Evolutionary conservation across 1,284 basidiomycete species (phyloP), one percentile per base, ranked within the genome.

Genomic region (Malassezia equina): DNA sequence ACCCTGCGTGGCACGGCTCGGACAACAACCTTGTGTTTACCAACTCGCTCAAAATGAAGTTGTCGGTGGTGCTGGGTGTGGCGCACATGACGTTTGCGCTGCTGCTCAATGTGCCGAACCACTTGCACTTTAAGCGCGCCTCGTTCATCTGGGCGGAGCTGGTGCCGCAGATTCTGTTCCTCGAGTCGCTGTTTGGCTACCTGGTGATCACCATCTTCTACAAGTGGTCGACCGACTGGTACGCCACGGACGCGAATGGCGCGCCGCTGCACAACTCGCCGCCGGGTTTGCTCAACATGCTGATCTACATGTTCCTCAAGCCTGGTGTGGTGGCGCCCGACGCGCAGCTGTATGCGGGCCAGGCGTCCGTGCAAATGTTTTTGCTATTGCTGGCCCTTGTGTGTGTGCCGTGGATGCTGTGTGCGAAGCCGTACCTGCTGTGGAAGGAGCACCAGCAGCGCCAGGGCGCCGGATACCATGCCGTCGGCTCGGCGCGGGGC

Each of bases 11-110:
- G 94, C 90, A 95, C 75, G 90, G 85, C 31, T 81, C 91, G 8
- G 88, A 90, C 65, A 99, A 98, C 74, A 80, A 80, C 1, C 81
- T 99, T 56, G 84, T 96, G 52, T 98, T 98, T 76, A 88, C 86
- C 61, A 98, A 98, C 77, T 96, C 91, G 52, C 91, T 94, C 81
- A 99, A 98, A 84, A 99, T 99, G 94, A 98, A 99, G 80, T 91
- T 98, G 90, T 89, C 90, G 15, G 86, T 99, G 73, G 84, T 98
- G 51, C 78, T 98, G 55, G 94, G 94, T 77, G 93, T 98, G 63
- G 86, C 88, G 64, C 94, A 98, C 76, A 98, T 98, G 93, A 89
- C 93, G 11, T 96, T 98, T 75, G 90, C 93, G 25, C 81, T 96
- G 65, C 94, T 88, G 75, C 80, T 98, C 51, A 90, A 96, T 80